Conservation (phyloP, 345 rosid species). For the Rhizophora mangle region DNA sequence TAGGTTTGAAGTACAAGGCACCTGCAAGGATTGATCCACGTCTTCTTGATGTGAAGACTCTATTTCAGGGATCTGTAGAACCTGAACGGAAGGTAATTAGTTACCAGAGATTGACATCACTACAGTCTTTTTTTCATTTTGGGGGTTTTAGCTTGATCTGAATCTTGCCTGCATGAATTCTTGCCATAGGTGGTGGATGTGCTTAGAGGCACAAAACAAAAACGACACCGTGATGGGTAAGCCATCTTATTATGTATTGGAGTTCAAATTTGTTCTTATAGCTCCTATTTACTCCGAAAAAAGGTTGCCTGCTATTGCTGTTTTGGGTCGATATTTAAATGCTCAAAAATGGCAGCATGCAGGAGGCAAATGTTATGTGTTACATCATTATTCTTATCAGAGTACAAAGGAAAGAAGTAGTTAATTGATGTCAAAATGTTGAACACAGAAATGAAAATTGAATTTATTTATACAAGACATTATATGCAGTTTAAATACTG, state of each 20-base stretch:
- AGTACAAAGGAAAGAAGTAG: background rate
- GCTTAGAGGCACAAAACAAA: conserved; percentile 63
- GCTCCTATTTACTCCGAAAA: background rate
- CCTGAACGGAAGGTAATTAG: conserved; percentile 55
- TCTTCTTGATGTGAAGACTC: conserved; percentile 72
- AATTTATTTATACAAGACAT: background rate
- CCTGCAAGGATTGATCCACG: conserved; percentile 90
- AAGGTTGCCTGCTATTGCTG: background rate
- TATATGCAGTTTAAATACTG: background rate
- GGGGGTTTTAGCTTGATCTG: background rate
- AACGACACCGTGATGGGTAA: conserved; percentile 88
- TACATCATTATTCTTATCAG: background rate
- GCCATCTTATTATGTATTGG: conserved; percentile 7
- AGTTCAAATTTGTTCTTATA: background rate
- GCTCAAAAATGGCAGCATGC: background rate
- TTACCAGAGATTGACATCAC: background rate
- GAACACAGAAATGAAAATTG: background rate
- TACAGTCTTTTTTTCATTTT: background rate
- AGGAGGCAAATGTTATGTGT: background rate
- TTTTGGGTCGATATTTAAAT: background rate
- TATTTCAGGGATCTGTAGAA: conserved; percentile 71
- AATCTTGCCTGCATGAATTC: conserved; percentile 11
- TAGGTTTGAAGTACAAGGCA: conserved; percentile 83
- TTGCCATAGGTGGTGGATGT: conserved; percentile 70
- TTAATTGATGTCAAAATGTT: conserved; percentile 1